phyloP scores from a whole-genome alignment of 305 asterid species.

The Fraxinus xanthoxyloides region DNA sequence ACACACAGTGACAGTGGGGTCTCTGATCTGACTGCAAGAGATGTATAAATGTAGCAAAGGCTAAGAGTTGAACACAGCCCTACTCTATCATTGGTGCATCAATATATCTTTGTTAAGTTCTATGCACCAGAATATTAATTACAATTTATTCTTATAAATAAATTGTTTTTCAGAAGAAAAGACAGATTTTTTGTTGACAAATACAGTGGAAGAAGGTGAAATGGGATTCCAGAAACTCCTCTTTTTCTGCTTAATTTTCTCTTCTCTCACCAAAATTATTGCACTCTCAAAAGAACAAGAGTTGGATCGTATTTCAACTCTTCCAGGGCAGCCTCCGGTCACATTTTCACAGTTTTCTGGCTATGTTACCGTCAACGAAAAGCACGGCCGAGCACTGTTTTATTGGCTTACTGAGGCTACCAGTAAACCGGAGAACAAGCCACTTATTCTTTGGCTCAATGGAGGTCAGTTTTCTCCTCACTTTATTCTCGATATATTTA shows the following conservation, averaged over 20 bases:
- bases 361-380: conserved; percentile 37
- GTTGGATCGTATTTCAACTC: conserved; percentile 27
- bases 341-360: conserved; percentile 46
- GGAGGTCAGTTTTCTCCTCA: conserved; percentile 37
- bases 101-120: conserved; percentile 2
- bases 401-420: conserved; percentile 48
- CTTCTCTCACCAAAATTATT: not conserved
- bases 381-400: conserved; percentile 44
- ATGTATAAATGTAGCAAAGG: conserved; percentile 7
- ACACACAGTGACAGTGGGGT: not conserved
- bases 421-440: conserved; percentile 28
- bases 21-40: conserved; percentile 1
- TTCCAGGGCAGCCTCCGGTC: conserved; percentile 51
- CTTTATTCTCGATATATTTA: not conserved
- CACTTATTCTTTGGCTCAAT: conserved; percentile 51
- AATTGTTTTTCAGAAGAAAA: not conserved
- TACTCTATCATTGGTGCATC: conserved; percentile 14
- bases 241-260: not conserved
- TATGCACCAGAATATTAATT: not conserved
- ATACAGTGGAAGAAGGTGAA: not conserved
- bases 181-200: not conserved
- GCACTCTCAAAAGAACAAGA: conserved; percentile 30
- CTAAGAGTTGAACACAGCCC: conserved; percentile 7
- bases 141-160: not conserved
- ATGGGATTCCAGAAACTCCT: conserved; percentile 15